Percentiles rank a stretch among this genome's conserved stretches.
phyloP scores from a whole-genome alignment of 345 rosid species.

The Corymbia maculata region DNA sequence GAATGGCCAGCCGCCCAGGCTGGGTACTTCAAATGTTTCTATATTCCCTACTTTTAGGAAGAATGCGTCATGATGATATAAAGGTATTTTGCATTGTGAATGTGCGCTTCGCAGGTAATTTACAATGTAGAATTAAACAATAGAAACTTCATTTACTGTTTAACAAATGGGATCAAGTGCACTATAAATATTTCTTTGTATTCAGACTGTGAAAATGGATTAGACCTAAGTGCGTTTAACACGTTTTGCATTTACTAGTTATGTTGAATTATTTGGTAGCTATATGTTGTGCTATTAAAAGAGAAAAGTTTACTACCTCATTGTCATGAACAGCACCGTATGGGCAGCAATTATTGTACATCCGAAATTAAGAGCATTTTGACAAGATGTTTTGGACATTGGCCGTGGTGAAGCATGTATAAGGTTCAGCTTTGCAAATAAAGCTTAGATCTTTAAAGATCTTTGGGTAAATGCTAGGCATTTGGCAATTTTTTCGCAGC shows the following conservation, averaged over 20 bases:
- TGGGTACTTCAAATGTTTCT: not conserved
- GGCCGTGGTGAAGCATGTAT: too few relatives aligned
- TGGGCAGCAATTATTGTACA: too few relatives aligned
- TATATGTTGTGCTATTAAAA: too few relatives aligned
- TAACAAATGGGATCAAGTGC: not conserved
- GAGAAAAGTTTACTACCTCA: too few relatives aligned
- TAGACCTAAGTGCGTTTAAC: not conserved
- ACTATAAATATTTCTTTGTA: too few relatives aligned
- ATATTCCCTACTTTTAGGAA: not conserved
- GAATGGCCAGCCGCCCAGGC: not conserved
- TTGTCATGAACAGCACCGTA: too few relatives aligned
- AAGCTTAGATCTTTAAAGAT: too few relatives aligned
- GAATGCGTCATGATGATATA: not conserved
- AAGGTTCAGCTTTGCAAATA: too few relatives aligned
- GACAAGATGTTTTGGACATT: too few relatives aligned
- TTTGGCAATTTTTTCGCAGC: too few relatives aligned
- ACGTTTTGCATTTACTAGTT: not conserved
- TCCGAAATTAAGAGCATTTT: too few relatives aligned
- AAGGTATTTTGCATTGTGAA: not conserved
- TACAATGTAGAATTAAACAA: not conserved
- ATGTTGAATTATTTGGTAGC: not conserved
- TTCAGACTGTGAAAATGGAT: not conserved
- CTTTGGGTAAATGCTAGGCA: too few relatives aligned
- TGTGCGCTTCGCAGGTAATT: not conserved
- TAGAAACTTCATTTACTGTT: not conserved